Evolutionary conservation across 805 yeast species (phyloP), one percentile per base, ranked within the genome.

Genomic region (Wickerhamiella kurtzmanii): DNA sequence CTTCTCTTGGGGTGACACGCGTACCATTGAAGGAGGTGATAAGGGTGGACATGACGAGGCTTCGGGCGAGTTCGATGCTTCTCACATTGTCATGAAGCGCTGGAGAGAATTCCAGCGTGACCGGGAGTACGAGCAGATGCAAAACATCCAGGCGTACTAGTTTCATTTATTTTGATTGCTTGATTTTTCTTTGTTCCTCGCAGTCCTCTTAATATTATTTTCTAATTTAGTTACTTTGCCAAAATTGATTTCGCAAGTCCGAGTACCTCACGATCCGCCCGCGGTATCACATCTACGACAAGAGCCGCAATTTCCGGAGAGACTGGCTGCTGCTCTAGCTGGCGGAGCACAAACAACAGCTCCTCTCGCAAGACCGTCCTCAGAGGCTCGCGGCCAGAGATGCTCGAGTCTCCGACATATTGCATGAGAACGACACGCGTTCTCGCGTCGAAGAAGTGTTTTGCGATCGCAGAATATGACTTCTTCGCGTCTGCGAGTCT

Each of bases 1-100:
- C 62, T 88, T 88, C 65, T 78, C 87, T 61, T 88, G 96, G 96
- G 96, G 96, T 60, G 94, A 85, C 50, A 88, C 96, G 2, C 74
- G 95, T 69, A 73, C 79, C n/a, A 77, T 86, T 44, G 74, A 74
- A n/a, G 79, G 77, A 17, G 84, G 75, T 38, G 78, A 71, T 56
- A 76, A 79, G 56, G 76, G 74, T 19, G 77, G 70, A 16, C 92
- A 84, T 60, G 82, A 77, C 41, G 82, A 71, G 20, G 71, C 56
- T 19, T 82, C 75, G 40, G 97, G 96, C 56, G 80, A 79, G 51
- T 92, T 89, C 61, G 97, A 89, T 63, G 83, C 92, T n/a, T 78
- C 94, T 1, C 76, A 76, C 58, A 92, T 92, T 60, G 75, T 76
- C 44, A 88, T 89, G 89, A 84, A 81, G 71, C 73, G 89, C 49